A percentile compares a stretch with the other conserved stretches of the same genome.
These are phyloP conservation scores for Xylaria sp. DNA, from an alignment of 2,329 filamentous ascomycete genomes.

Conservation along the genomic window DNA sequence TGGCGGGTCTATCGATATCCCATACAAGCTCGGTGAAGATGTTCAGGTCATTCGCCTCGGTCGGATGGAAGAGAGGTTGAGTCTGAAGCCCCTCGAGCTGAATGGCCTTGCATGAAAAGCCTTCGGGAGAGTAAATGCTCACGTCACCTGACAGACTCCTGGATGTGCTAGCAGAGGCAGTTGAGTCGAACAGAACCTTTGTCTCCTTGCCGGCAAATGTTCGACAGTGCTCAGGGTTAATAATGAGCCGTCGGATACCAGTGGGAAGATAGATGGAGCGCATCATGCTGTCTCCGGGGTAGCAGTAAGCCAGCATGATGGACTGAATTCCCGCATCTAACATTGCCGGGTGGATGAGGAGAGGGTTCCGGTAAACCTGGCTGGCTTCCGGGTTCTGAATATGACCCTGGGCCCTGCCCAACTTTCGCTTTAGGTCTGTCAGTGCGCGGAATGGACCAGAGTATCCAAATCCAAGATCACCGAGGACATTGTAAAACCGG, in stretches of 20 bases:
- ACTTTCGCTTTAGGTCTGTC: slow-evolving; percentile 9
- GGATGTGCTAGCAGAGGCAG: slow-evolving; percentile 5
- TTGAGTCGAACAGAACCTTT: slow-evolving; percentile 21
- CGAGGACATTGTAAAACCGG: slow-evolving; percentile 12
- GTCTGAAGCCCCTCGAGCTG: slow-evolving; percentile 33
- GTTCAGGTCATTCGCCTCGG: slow-evolving; percentile 29
- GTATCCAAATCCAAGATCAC: slow-evolving; percentile 12
- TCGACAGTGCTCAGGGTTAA: slow-evolving; percentile 25
- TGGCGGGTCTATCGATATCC: slow-evolving; percentile 22
- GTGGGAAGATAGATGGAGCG: slow-evolving; percentile 28
- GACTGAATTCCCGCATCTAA: slow-evolving; percentile 33
- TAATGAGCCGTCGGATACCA: slow-evolving; percentile 1
- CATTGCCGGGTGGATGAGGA: slow-evolving; percentile 31
- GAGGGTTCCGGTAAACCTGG: neutral
- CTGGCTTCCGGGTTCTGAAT: slow-evolving; percentile 7
- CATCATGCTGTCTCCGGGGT: slow-evolving; percentile 29
- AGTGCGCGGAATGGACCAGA: slow-evolving; percentile 11
- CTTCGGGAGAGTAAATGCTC: slow-evolving; percentile 27
- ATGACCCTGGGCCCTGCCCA: slow-evolving; percentile 7
- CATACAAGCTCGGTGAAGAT: slow-evolving; percentile 32
- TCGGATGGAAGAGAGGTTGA: slow-evolving; percentile 21
- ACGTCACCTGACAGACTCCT: slow-evolving; percentile 22
- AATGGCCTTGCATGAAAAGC: slow-evolving; percentile 18
- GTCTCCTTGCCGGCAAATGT: neutral
- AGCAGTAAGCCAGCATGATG: slow-evolving; percentile 31